Evolutionary conservation across 1,284 basidiomycete genomes (phyloP), one percentile per base, ranked within the genome.

Genomic region (Puccinia triticina): DNA sequence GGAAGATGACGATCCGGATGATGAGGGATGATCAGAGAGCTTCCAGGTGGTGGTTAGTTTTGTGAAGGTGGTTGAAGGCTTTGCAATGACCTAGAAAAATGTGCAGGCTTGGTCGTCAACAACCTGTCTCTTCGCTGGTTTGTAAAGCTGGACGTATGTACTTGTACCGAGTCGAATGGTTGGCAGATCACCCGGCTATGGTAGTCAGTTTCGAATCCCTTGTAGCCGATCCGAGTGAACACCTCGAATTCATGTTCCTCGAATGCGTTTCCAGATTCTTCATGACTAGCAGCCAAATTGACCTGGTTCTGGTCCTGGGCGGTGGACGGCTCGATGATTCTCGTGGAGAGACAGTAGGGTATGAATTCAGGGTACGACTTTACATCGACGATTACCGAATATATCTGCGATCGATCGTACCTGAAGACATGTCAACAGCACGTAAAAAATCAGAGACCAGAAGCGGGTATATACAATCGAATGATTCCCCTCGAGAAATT

Each of bases 341-440:
- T 50, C 16, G 37, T 72, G 12, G 46, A 72, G 37, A 72, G 26
- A 43, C 69, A 72, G 23, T 67, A 67, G 2, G 64, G 64, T 37
- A 67, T 67, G 26, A 67, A 67, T 67, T 67, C 64, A 37, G 64
- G 64, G n/a, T 67, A 67, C 11, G 64, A 67, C 21, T 67, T 67
- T 11, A 72, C 69, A 50, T 72, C 69, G 8, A 46, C 46, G 1
- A 72, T 72, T 50, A 72, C 37, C 21, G 46, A 48, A 72, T 72
- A 72, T 50, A 72, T 72, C 46, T 72, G 48, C 18, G 43, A 50
- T 50, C 40, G 16, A n/a, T 72, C 40, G 43, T 72, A 46, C 43
- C 46, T 72, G 69, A 48, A 46, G 14, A 40, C 40, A 43, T 43
- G 12, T 43, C 40, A 4, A n/a, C 1, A 29, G n/a, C 18, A 37